Evolutionary conservation across 306 rosid species (phyloP).

Genomic region (Ormosia emarginata): DNA sequence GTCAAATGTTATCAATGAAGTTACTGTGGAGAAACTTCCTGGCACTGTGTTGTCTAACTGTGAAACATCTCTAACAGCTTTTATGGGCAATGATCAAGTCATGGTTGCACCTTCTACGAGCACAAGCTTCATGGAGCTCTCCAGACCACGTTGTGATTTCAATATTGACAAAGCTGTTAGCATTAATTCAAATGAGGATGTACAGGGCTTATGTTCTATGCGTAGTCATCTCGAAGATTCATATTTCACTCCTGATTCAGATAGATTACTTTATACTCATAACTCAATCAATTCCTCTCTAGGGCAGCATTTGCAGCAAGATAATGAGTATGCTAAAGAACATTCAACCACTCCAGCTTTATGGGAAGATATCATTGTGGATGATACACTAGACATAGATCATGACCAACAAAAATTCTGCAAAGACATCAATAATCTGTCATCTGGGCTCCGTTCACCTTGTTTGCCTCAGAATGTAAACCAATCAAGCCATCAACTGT

Average conservation of each 20-base stretch:
- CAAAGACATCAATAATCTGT: constrained; percentile 8
- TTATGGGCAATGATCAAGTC: constrained; percentile 23
- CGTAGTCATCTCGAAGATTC: constrained; percentile 26
- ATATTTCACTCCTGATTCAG: constrained; percentile 19
- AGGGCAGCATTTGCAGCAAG: constrained; percentile 29
- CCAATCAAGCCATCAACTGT: constrained; percentile 22
- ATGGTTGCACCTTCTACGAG: constrained; percentile 13
- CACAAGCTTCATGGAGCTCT: constrained; percentile 13
- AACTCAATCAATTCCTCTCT: constrained; percentile 19
- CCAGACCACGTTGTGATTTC: constrained; percentile 17
- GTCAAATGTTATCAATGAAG: constrained; percentile 24
- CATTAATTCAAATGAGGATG: constrained; percentile 21
- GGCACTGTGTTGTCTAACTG: constrained; percentile 11
- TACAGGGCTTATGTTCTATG: constrained; percentile 32
- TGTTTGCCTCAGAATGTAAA: constrained; percentile 19
- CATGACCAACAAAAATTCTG: constrained; percentile 2
- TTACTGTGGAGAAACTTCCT: constrained; percentile 25
- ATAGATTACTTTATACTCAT: background rate
- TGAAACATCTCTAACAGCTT: constrained; percentile 23
- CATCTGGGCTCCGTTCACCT: constrained; percentile 22
- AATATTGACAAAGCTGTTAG: constrained; percentile 13
- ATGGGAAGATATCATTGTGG: constrained; percentile 43
- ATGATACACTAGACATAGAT: constrained; percentile 26
- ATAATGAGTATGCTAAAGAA: constrained; percentile 19
- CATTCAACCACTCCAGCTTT: constrained; percentile 36